Evolutionary conservation across 805 yeast genomes (phyloP).

Genomic region (Saturnispora quitensis): DNA sequence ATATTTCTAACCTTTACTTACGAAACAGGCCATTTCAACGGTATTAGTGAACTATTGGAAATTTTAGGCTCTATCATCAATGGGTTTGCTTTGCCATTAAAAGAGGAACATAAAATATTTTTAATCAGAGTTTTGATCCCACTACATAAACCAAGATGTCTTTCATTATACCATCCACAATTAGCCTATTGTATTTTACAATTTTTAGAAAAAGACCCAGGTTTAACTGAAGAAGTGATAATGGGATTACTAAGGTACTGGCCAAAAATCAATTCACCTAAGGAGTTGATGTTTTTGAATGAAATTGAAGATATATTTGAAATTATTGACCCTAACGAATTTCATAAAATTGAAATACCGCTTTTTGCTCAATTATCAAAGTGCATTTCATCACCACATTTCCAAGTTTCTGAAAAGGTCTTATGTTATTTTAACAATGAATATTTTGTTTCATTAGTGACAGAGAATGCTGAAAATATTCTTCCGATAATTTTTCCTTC

Average conservation of each 20-base stretch:
- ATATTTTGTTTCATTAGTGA: slow-evolving; percentile 79
- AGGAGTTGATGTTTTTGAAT: slow-evolving; percentile 91
- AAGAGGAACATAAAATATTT: slow-evolving; percentile 93
- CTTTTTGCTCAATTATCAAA: slow-evolving; percentile 87
- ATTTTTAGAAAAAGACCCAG: slow-evolving; percentile 89
- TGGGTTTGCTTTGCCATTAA: slow-evolving; percentile 94
- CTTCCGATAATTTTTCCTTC: slow-evolving; percentile 88
- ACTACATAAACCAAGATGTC: slow-evolving; percentile 80
- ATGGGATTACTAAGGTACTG: slow-evolving; percentile 89
- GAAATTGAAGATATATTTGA: slow-evolving; percentile 96
- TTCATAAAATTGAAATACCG: slow-evolving; percentile 85
- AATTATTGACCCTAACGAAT: slow-evolving; percentile 89
- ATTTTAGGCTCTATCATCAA: slow-evolving; percentile 93
- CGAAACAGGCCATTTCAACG: slow-evolving; percentile 93
- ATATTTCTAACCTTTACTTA: slow-evolving; percentile 89
- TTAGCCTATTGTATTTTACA: slow-evolving; percentile 95
- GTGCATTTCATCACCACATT: slow-evolving; percentile 91
- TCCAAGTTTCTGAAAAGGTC: slow-evolving; percentile 95
- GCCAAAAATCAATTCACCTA: slow-evolving; percentile 94
- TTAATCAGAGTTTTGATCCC: slow-evolving; percentile 81
- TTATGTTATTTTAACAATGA: slow-evolving; percentile 92
- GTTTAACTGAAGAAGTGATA: slow-evolving; percentile 89
- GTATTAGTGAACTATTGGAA: slow-evolving; percentile 89
- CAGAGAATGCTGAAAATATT: slow-evolving; percentile 87
- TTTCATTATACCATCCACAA: slow-evolving; percentile 91